Conservation (phyloP, 345 rosid genomes). For the Eutrema yunnanense region DNA sequence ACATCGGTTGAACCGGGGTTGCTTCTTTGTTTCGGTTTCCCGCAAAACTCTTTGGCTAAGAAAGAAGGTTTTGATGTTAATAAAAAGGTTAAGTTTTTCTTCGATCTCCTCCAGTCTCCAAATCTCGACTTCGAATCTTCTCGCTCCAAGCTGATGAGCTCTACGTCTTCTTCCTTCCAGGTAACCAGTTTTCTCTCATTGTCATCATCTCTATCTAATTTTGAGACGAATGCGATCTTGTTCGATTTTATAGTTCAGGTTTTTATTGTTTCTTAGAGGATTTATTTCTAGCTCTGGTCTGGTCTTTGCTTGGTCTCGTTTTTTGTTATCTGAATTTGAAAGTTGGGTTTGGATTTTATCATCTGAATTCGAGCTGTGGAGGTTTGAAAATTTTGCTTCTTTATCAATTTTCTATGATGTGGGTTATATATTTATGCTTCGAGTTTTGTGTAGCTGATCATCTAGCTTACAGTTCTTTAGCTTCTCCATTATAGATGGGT, state of each 20-base stretch:
- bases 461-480: neutral
- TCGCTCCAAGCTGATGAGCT: conserved; percentile 10
- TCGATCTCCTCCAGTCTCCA: neutral
- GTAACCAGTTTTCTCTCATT: neutral
- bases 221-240: neutral
- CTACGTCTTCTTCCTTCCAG: conserved; percentile 14
- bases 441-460: neutral
- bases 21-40: neutral
- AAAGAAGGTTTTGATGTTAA: neutral
- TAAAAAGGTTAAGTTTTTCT: neutral
- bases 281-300: neutral
- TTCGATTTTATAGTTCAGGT: neutral
- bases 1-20: neutral
- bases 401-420: neutral
- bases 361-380: neutral
- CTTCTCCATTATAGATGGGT: neutral
- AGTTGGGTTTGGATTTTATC: neutral
- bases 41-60: neutral
- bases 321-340: neutral
- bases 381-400: neutral
- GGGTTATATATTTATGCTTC: neutral
- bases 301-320: conserved; percentile 3
- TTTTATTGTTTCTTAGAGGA: neutral
- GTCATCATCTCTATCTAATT: neutral
- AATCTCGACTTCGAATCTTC: neutral